Conservation (phyloP, 306 rosid genomes). For the Rosa rugosa region DNA sequence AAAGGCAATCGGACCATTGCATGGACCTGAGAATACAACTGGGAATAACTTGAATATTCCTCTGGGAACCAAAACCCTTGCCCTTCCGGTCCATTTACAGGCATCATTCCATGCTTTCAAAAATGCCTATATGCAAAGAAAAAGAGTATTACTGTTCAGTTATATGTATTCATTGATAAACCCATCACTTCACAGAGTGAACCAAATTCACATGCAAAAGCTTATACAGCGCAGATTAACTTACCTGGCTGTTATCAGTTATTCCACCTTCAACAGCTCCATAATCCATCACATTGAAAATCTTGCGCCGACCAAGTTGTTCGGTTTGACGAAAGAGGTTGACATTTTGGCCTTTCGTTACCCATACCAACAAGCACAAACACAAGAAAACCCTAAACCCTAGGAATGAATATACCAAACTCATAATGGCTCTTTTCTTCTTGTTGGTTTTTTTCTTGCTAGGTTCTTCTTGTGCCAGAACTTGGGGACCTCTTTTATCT, state of each 20-base stretch:
- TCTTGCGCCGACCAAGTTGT: not conserved
- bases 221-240: not conserved
- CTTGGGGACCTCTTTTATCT: constrained; percentile 3
- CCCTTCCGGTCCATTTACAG: constrained; percentile 36
- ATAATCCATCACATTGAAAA: constrained; percentile 33
- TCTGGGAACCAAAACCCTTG: constrained; percentile 32
- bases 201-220: not conserved
- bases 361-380: constrained; percentile 17
- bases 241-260: constrained; percentile 35
- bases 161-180: not conserved
- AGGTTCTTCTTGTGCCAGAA: not conserved
- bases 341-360: not conserved
- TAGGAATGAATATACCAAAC: not conserved
- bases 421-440: constrained; percentile 1
- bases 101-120: constrained; percentile 41
- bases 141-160: not conserved
- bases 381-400: constrained; percentile 1
- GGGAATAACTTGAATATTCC: constrained; percentile 45
- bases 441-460: not conserved
- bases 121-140: constrained; percentile 31
- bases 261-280: constrained; percentile 32
- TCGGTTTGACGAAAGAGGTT: not conserved
- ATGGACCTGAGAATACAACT: constrained; percentile 49
- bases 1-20: constrained; percentile 42
- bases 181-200: not conserved